Conservation (phyloP, 495 filamentous ascomycete genomes). For the Hyaloscypha finlandica region DNA sequence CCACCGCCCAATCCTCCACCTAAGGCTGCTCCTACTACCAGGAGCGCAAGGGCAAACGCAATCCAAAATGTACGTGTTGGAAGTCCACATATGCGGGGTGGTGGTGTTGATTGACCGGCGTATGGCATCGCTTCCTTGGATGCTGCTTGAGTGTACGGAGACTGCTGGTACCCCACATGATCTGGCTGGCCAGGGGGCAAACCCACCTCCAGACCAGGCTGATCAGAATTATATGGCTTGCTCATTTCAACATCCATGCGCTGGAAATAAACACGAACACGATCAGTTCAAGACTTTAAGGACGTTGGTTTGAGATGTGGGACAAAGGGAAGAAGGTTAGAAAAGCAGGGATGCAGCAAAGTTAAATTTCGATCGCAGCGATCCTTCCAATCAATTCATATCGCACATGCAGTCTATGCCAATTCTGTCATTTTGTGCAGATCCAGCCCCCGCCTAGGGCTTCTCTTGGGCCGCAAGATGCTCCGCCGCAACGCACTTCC, state of each 20-base stretch:
- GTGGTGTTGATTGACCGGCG: background rate
- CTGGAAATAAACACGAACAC: background rate
- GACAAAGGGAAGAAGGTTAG: background rate
- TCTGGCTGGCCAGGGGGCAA: no score
- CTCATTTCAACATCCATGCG: background rate
- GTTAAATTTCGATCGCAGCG: background rate
- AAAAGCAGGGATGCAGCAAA: background rate
- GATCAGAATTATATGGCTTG: background rate
- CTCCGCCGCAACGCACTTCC: no score
- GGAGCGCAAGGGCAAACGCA: background rate
- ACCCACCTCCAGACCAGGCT: background rate
- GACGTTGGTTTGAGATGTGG: background rate
- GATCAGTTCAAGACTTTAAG: background rate
- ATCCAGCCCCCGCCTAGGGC: no score
- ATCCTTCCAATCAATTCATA: background rate
- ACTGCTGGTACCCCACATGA: background rate
- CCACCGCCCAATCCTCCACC: background rate
- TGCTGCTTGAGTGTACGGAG: background rate
- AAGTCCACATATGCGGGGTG: background rate
- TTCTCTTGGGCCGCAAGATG: no score
- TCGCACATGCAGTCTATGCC: background rate
- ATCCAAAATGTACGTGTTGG: background rate
- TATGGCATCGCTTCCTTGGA: background rate
- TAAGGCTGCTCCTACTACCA: background rate
- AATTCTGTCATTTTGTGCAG: background rate